These are phyloP conservation scores for Hypoxylon rickii DNA, from an alignment of 495 filamentous ascomycete species.

Conservation along the genomic window DNA sequence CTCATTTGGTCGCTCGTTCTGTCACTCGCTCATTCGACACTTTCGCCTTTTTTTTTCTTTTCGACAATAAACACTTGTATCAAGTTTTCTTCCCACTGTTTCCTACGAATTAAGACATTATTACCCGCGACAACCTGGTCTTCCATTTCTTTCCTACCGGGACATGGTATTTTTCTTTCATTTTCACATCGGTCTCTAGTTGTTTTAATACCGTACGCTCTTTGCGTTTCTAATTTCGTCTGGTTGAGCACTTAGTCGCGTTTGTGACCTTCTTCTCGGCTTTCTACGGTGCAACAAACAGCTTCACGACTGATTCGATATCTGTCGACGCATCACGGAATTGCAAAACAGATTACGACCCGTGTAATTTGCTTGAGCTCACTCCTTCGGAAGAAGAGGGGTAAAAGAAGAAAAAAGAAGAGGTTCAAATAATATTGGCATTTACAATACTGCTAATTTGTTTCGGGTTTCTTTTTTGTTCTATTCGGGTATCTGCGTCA, in stretches of 20 bases:
- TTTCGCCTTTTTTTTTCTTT: slow-evolving; percentile 10
- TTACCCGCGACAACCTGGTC: slow-evolving; percentile 18
- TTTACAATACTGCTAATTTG: background rate
- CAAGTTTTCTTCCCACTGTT: background rate
- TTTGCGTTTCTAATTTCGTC: background rate
- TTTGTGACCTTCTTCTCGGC: no score
- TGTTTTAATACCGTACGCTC: slow-evolving; percentile 28
- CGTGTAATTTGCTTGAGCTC: no score
- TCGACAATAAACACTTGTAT: background rate
- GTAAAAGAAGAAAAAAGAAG: no score
- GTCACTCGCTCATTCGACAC: slow-evolving; percentile 25
- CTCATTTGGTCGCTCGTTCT: slow-evolving; percentile 29
- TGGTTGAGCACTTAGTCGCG: background rate
- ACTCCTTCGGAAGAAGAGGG: no score
- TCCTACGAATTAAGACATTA: slow-evolving; percentile 3
- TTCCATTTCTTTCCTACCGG: slow-evolving; percentile 25
- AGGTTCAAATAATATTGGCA: slow-evolving; percentile 9
- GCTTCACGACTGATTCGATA: no score
- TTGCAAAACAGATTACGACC: no score
- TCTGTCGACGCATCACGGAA: no score
- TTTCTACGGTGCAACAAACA: no score
- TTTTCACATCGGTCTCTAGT: no score
- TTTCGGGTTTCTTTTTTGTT: background rate
- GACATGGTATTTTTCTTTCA: slow-evolving; percentile 21
- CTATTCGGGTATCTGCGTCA: slow-evolving; percentile 18